Percentiles rank a stretch among this genome's conserved stretches.
phyloP scores from a whole-genome alignment of 139 green algal genomes.

The Yamagishiella unicocca region DNA sequence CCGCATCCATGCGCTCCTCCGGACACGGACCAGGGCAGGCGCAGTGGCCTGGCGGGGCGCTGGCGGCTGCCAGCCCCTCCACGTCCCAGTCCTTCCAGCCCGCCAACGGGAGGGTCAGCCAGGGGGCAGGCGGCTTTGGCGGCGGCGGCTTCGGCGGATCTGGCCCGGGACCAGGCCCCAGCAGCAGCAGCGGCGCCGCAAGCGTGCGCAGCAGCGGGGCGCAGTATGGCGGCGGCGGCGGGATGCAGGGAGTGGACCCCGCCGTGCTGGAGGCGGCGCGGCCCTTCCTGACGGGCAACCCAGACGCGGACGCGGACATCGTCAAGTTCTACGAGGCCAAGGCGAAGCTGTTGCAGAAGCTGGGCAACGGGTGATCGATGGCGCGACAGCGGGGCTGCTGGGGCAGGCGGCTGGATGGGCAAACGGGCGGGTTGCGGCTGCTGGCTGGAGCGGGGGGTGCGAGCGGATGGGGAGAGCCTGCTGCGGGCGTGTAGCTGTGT shows the following conservation, averaged over 20 bases:
- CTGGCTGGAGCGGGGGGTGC: no score
- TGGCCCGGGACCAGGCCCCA: background rate
- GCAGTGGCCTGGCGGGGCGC: background rate
- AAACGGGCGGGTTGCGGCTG: no score
- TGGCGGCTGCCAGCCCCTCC: background rate
- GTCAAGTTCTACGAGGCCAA: constrained; percentile 89
- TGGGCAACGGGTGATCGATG: constrained; percentile 13
- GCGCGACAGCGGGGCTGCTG: background rate
- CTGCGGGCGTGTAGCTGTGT: no score
- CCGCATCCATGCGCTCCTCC: background rate
- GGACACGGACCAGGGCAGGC: background rate
- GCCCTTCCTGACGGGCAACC: constrained; percentile 87
- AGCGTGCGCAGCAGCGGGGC: background rate
- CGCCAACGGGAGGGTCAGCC: background rate
- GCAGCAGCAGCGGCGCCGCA: background rate
- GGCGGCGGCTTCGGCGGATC: background rate
- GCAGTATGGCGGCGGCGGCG: background rate
- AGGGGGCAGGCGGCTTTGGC: background rate
- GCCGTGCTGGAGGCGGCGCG: constrained; percentile 71
- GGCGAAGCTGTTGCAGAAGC: constrained; percentile 73
- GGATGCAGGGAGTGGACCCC: constrained; percentile 54
- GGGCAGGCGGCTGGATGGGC: no score
- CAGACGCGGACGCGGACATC: constrained; percentile 88
- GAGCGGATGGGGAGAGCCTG: no score
- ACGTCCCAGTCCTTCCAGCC: background rate